Base-by-base conservation (phyloP, 2,329 filamentous ascomycete species). In the Chrysosporium queenslandicum region DNA sequence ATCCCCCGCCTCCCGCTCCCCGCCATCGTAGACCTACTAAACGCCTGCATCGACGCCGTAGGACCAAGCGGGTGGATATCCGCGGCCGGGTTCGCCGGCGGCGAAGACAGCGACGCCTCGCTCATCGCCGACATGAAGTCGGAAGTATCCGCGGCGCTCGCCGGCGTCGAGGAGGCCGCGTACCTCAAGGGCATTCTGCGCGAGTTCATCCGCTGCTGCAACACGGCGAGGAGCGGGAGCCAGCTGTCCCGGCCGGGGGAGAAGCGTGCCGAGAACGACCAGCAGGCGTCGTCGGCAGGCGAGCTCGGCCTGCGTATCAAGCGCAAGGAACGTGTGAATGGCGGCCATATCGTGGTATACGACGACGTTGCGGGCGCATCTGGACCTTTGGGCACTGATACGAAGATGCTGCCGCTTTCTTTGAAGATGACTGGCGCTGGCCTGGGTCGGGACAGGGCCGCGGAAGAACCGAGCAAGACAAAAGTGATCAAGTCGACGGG, bases 321-420 rank as follows among this genome's bases (percentile, higher is more conserved):
- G 21, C 57, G 66, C 53, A 66, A 67, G 58, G 68, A 69, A 39
- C 50, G 50, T 7, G 52, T 55, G 50, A 69, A 70, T 52, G 69
- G 66, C 20, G 69, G 66, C 8, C 64, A 70, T 39, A 61, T 71
- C 46, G 56, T 68, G 53, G 49, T 59, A 32, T 59, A 58, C 37
- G 56, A 55, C 12, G 29, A 53, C 20, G 27, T 36, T 5, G 14
- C 43, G 6, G 50, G 53, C 18, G 11, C 23, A 12, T 37, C 39
- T 16, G 41, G 40, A 14, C 34, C 27, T 20, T 25, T 39, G 11
- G 32, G 34, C 45, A 37, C 45, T 50, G 53, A 52, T 36, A 45
- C 65, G 20, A 68, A 68, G 58, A 69, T 84, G 60, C 71, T 94
- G 49, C 88, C 88, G 7, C 70, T 94, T 1, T 87, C 88, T 5